phyloP scores from a whole-genome alignment of 495 filamentous ascomycete genomes.

The Thozetella sp. region DNA sequence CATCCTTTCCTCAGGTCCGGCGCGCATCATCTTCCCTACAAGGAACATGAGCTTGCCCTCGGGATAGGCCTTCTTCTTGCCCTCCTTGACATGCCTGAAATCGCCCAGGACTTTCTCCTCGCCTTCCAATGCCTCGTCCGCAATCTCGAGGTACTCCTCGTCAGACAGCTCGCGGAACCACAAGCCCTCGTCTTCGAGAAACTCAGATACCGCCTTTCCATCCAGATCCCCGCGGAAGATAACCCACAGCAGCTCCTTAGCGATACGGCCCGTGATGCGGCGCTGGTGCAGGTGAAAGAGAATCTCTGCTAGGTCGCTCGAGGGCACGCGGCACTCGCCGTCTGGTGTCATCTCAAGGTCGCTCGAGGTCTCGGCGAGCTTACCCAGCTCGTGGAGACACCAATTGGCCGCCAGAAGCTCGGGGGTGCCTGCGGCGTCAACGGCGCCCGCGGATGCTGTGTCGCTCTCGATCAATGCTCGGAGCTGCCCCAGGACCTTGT shows the following conservation, averaged over 20 bases:
- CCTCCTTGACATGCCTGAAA: slow-evolving; percentile 64
- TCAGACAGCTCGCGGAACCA: slow-evolving; percentile 62
- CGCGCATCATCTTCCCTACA: slow-evolving; percentile 88
- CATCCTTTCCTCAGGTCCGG: slow-evolving; percentile 73
- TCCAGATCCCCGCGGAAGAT: slow-evolving; percentile 46
- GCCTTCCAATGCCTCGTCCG: slow-evolving; percentile 46
- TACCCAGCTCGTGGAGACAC: slow-evolving; percentile 89
- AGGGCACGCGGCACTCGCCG: slow-evolving; percentile 53
- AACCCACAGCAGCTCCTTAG: slow-evolving; percentile 70
- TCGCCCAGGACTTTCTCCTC: slow-evolving; percentile 66
- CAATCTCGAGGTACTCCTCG: slow-evolving; percentile 61
- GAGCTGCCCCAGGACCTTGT: slow-evolving; percentile 67
- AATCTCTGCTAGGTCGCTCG: slow-evolving; percentile 64
- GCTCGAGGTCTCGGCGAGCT: slow-evolving; percentile 48
- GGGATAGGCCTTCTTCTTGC: slow-evolving; percentile 35
- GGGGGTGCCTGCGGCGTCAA: slow-evolving; percentile 3
- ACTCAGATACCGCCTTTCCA: slow-evolving; percentile 49
- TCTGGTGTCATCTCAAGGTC: slow-evolving; percentile 38
- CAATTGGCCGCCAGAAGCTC: slow-evolving; percentile 58
- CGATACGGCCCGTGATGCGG: slow-evolving; percentile 74
- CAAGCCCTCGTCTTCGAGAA: slow-evolving; percentile 69
- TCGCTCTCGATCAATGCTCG: slow-evolving; percentile 33
- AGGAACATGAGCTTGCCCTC: slow-evolving; percentile 82
- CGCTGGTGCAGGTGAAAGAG: slow-evolving; percentile 62
- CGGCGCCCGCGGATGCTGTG: neutral